A percentile compares a stretch with the other conserved stretches of the same genome.
These are phyloP conservation scores for Lentinula lateritia DNA, from an alignment of 768 basidiomycete genomes.

Conservation along the genomic window DNA sequence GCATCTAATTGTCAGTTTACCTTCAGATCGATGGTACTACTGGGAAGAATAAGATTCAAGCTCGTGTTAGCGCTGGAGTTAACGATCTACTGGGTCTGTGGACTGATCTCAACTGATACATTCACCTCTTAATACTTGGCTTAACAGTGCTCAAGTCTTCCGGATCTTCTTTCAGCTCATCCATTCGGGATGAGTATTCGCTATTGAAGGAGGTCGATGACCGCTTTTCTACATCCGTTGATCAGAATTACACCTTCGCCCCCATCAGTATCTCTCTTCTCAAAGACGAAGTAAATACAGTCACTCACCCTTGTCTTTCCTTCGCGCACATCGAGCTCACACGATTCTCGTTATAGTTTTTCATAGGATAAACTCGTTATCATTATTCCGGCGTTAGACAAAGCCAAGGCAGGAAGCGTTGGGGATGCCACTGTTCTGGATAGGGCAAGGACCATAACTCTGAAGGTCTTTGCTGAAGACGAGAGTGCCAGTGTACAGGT, in stretches of 20 bases:
- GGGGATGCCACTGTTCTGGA: conserved; percentile 57
- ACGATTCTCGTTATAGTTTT: too few relatives aligned
- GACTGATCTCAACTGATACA: neutral
- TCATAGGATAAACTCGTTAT: conserved; percentile 42
- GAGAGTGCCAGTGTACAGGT: conserved; percentile 93
- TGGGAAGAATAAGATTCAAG: conserved; percentile 59
- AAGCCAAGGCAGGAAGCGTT: conserved; percentile 38
- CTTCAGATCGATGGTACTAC: conserved; percentile 57
- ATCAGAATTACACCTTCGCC: conserved; percentile 63
- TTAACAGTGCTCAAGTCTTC: conserved; percentile 79
- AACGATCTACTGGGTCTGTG: conserved; percentile 71
- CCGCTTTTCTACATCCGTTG: conserved; percentile 84
- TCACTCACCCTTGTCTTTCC: neutral
- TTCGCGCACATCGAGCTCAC: too few relatives aligned
- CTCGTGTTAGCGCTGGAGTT: conserved; percentile 62
- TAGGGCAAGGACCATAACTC: conserved; percentile 55
- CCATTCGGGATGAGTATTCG: conserved; percentile 84
- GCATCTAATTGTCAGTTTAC: neutral
- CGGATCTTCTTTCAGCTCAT: conserved; percentile 79
- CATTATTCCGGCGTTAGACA: conserved; percentile 26
- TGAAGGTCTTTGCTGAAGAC: conserved; percentile 80
- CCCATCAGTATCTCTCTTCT: conserved; percentile 42
- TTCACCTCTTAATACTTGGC: neutral
- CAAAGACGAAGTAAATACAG: conserved; percentile 28
- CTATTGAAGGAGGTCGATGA: conserved; percentile 81